These are phyloP conservation scores for Pleurotus eryngii DNA, from an alignment of 768 basidiomycete genomes.

Conservation along the genomic window DNA sequence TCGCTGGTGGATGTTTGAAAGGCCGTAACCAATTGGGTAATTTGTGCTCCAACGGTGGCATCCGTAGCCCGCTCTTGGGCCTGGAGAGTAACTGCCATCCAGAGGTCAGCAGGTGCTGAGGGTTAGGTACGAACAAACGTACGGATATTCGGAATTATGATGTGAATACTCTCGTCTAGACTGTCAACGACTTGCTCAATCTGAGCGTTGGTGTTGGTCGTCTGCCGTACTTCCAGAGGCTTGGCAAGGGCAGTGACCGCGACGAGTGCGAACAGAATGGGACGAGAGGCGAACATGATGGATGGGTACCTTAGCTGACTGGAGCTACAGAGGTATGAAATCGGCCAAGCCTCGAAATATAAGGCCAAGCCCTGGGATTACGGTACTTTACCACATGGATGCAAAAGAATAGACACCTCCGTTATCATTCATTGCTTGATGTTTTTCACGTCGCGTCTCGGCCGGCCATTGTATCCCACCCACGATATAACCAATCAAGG, in stretches of 20 bases:
- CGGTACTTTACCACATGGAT: background rate
- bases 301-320: background rate
- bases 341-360: constrained; percentile 1
- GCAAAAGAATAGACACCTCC: background rate
- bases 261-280: constrained; percentile 23
- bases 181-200: constrained; percentile 24
- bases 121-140: background rate
- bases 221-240: constrained; percentile 25
- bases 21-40: constrained; percentile 21
- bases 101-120: background rate
- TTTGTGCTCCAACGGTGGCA: constrained; percentile 24
- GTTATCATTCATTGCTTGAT: background rate
- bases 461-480: background rate
- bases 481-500: background rate
- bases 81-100: constrained; percentile 21
- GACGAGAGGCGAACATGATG: constrained; percentile 27
- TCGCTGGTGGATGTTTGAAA: constrained; percentile 21
- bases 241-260: constrained; percentile 25
- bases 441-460: background rate
- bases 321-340: background rate
- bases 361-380: constrained; percentile 5
- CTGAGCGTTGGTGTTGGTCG: constrained; percentile 29
- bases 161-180: constrained; percentile 20
- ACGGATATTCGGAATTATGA: constrained; percentile 24
- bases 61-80: constrained; percentile 26